A percentile compares a stretch with the other conserved stretches of the same genome.
Evolutionary conservation across 1,139 yeast species (phyloP).

Genomic region (Kurtzmaniella quercitrusa): DNA sequence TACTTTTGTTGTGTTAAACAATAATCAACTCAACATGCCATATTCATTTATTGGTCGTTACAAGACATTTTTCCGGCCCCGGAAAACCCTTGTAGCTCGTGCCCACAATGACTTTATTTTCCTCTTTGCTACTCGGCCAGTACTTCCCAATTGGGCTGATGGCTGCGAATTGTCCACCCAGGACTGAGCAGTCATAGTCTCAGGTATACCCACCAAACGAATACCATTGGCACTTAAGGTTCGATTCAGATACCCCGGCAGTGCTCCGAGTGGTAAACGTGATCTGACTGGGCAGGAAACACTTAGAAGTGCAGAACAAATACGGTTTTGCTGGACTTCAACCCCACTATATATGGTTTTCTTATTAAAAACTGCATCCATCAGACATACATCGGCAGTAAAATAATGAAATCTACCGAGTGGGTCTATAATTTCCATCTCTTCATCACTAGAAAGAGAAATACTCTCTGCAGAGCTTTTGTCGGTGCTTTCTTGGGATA

Average conservation of each 20-base stretch:
- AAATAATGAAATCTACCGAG: neutral
- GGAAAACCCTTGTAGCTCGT: neutral
- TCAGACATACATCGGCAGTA: neutral
- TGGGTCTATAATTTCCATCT: neutral
- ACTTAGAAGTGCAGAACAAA: neutral
- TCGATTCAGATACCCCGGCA: neutral
- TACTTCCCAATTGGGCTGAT: neutral
- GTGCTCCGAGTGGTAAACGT: neutral
- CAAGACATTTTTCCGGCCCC: neutral
- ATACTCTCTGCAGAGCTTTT: neutral
- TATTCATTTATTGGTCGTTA: too few species aligned
- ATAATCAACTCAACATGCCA: too few species aligned
- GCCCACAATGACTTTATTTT: neutral
- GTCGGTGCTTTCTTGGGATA: neutral
- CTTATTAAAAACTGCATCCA: neutral
- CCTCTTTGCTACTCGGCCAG: neutral
- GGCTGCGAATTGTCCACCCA: neutral
- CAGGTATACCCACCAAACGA: neutral
- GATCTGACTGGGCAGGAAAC: neutral
- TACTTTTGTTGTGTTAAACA: too few species aligned
- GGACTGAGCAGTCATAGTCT: neutral
- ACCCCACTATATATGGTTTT: neutral
- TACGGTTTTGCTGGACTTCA: neutral
- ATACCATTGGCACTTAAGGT: neutral
- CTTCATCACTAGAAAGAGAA: neutral